A percentile compares a stretch with the other conserved stretches of the same genome.
phyloP scores from a whole-genome alignment of 2,329 filamentous ascomycete genomes.

The Trichoderma sp. region DNA sequence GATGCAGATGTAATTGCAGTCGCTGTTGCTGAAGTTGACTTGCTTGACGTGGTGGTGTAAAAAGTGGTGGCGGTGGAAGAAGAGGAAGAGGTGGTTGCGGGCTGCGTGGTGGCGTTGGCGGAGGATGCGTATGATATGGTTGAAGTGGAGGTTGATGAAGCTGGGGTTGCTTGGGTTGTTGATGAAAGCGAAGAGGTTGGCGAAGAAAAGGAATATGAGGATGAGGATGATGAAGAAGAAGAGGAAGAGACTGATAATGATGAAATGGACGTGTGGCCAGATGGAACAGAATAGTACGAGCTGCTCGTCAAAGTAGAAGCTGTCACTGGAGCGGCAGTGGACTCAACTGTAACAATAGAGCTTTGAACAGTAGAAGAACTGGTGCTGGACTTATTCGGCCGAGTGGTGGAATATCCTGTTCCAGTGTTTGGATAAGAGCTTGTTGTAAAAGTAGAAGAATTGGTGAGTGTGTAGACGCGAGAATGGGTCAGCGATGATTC shows the following conservation, averaged over 20 bases:
- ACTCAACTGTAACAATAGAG: neutral
- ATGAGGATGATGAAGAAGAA: neutral
- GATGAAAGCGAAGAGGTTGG: neutral
- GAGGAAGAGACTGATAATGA: neutral
- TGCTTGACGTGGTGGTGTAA: conserved; percentile 31
- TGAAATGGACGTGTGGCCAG: neutral
- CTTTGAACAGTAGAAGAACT: neutral
- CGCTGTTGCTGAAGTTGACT: neutral
- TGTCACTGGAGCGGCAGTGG: neutral
- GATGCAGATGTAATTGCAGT: neutral
- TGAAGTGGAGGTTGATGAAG: conserved; percentile 1
- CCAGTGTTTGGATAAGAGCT: neutral
- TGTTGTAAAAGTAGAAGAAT: neutral
- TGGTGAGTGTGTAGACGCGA: conserved; percentile 1
- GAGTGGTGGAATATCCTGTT: neutral
- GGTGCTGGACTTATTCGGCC: neutral
- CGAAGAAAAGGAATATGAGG: neutral
- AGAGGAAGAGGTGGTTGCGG: neutral
- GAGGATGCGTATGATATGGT: conserved; percentile 28
- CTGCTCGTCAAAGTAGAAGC: neutral
- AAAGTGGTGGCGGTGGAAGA: conserved; percentile 34
- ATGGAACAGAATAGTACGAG: conserved; percentile 4
- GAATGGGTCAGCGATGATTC: neutral
- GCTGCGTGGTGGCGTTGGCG: conserved; percentile 29
- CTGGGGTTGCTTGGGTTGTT: too few species aligned